Percentiles rank a stretch among this genome's conserved stretches.
These are phyloP conservation scores for Abrus pulchellus DNA, from an alignment of 306 rosid genomes.

Conservation along the genomic window DNA sequence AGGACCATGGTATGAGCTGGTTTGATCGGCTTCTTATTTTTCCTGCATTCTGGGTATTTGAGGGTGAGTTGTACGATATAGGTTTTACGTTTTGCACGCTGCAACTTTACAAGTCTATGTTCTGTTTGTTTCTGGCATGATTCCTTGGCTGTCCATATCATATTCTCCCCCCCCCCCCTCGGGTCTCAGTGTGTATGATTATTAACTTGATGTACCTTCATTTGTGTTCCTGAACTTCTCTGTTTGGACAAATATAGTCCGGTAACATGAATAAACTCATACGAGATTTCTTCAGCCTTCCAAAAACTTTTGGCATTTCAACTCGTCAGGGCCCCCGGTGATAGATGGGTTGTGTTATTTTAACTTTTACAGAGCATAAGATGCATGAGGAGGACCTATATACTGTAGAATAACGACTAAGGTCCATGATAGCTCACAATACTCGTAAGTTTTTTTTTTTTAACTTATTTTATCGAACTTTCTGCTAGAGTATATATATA, in stretches of 20 bases:
- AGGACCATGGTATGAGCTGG: constrained; percentile 48
- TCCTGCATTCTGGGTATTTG: constrained; percentile 62
- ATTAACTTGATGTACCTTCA: constrained; percentile 31
- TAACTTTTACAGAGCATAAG: neutral
- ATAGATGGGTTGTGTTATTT: neutral
- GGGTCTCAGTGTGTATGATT: constrained; percentile 36
- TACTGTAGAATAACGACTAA: neutral
- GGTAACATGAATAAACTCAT: neutral
- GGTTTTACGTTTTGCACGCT: constrained; percentile 50
- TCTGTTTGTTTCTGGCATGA: constrained; percentile 52
- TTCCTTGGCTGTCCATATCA: constrained; percentile 44
- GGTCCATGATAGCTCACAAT: neutral
- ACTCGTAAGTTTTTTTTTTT: no score
- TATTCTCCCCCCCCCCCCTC: constrained; percentile 29
- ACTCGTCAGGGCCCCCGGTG: neutral
- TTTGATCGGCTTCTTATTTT: constrained; percentile 48
- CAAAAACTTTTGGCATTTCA: neutral
- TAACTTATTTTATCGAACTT: no score
- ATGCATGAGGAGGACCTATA: neutral
- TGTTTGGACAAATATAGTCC: constrained; percentile 22
- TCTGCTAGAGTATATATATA: no score
- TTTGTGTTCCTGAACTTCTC: constrained; percentile 19
- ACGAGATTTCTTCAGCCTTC: constrained; percentile 6
- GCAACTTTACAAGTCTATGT: constrained; percentile 34
- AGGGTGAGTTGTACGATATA: constrained; percentile 71